Percentiles rank a stretch among this genome's conserved stretches.
These are phyloP conservation scores for Arachis hypogaea DNA, from an alignment of 306 rosid genomes.

Conservation along the genomic window DNA sequence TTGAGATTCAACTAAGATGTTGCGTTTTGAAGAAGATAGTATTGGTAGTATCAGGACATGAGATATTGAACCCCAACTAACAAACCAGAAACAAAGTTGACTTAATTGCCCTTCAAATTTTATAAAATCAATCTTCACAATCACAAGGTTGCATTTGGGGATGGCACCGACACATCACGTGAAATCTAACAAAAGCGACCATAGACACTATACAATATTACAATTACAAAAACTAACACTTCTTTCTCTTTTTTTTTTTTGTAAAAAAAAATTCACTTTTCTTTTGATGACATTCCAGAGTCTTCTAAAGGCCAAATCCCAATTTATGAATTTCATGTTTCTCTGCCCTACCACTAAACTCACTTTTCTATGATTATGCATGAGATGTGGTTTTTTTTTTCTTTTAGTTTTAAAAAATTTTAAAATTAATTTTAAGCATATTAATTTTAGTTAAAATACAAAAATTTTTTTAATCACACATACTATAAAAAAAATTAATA, in stretches of 20 bases:
- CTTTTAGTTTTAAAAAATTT: too few species aligned
- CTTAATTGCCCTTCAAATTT: not conserved
- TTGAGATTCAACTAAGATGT: too few species aligned
- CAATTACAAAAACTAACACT: not conserved
- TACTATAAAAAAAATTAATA: too few species aligned
- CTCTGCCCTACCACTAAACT: slow-evolving; percentile 30
- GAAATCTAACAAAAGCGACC: not conserved
- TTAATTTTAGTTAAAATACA: too few species aligned
- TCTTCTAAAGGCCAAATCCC: slow-evolving; percentile 4
- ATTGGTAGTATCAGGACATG: too few species aligned
- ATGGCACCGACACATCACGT: slow-evolving; percentile 42
- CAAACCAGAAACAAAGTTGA: not conserved
- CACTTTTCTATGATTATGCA: too few species aligned
- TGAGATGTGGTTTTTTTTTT: too few species aligned
- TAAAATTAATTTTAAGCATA: too few species aligned
- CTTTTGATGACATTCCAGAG: not conserved
- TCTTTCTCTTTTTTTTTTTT: too few species aligned
- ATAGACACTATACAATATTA: not conserved
- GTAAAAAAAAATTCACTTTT: not conserved
- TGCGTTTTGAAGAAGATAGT: too few species aligned
- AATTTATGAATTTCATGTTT: not conserved
- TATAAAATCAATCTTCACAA: not conserved
- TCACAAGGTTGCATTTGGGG: not conserved
- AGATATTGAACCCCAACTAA: not conserved
- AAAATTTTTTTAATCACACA: too few species aligned